phyloP scores from a whole-genome alignment of 2,329 filamentous ascomycete genomes.

The Raffaelea deltoideospora region DNA sequence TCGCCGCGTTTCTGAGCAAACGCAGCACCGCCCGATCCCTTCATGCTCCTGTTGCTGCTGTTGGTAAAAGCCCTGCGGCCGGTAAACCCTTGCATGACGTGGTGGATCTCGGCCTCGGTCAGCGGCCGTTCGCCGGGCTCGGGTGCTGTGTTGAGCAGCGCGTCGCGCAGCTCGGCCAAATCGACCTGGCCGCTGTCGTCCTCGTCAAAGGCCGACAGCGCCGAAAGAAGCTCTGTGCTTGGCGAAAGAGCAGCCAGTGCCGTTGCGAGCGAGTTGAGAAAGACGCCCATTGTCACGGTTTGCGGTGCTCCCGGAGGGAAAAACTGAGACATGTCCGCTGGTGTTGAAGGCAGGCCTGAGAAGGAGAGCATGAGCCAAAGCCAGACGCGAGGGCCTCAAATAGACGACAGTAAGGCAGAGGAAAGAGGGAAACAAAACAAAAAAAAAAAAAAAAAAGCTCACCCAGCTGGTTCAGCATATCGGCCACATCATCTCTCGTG shows the following conservation, averaged over 20 bases:
- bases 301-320: conserved; percentile 60
- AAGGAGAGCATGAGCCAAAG: not conserved
- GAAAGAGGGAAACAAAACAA: conserved; percentile 1
- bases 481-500: conserved; percentile 66
- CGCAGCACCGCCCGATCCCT: conserved; percentile 29
- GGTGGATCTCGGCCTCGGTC: conserved; percentile 63
- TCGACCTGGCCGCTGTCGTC: conserved; percentile 92
- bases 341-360: conserved; percentile 56
- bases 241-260: conserved; percentile 62
- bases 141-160: conserved; percentile 66
- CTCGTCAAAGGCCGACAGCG: conserved; percentile 89
- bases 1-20: conserved; percentile 74
- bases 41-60: conserved; percentile 46
- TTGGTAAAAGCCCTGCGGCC: conserved; percentile 71
- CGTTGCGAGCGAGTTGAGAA: conserved; percentile 67
- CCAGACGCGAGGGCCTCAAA: not conserved
- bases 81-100: conserved; percentile 75
- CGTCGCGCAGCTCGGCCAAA: conserved; percentile 64
- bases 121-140: conserved; percentile 54
- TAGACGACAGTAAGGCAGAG: not conserved
- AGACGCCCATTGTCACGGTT: conserved; percentile 70
- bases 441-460: conserved; percentile 6
- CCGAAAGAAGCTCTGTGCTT: conserved; percentile 66
- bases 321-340: conserved; percentile 61
- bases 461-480: conserved; percentile 80